Evolutionary conservation across 2,329 filamentous ascomycete genomes (phyloP).

Genomic region (Penicillium sumatraense): DNA sequence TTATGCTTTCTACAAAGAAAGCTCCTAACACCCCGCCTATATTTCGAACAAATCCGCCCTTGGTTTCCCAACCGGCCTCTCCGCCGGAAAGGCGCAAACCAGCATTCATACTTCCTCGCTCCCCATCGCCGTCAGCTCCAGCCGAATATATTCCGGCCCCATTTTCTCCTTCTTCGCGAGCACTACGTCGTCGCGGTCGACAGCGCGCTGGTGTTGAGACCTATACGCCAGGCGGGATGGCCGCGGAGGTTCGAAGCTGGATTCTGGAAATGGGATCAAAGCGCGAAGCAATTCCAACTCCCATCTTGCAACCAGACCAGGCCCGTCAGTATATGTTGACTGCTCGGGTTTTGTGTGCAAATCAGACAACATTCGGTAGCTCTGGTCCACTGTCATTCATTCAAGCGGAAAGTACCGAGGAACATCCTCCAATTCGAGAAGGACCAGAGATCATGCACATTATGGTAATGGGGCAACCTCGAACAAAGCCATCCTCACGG

Average conservation of each 20-base stretch:
- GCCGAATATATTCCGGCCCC: conserved; percentile 34
- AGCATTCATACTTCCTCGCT: conserved; percentile 43
- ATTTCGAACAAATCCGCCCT: conserved; percentile 17
- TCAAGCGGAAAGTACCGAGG: conserved; percentile 4
- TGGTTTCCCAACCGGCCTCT: conserved; percentile 18
- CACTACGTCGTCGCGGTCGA: conserved; percentile 36
- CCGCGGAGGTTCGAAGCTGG: conserved; percentile 47
- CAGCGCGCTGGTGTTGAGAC: conserved; percentile 22
- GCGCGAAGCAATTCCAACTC: conserved; percentile 23
- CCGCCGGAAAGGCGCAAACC: conserved; percentile 35
- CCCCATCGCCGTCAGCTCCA: conserved; percentile 34
- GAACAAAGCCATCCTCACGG: conserved; percentile 9
- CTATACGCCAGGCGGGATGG: conserved; percentile 46
- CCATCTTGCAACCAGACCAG: background rate
- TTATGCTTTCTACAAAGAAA: conserved; percentile 31
- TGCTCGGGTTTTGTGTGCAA: conserved; percentile 22
- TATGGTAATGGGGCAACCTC: conserved; percentile 35
- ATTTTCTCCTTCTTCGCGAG: conserved; percentile 42
- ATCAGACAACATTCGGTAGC: conserved; percentile 23
- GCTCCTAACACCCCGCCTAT: conserved; percentile 23
- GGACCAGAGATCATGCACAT: conserved; percentile 19
- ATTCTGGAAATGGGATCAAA: conserved; percentile 44
- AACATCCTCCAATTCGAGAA: background rate
- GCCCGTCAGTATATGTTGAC: conserved; percentile 22
- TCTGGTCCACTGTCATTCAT: conserved; percentile 35